A percentile compares a stretch with the other conserved stretches of the same genome.
Evolutionary conservation across 164 flowering plant species (phyloP).

Genomic region (Umbilicus rupestris): DNA sequence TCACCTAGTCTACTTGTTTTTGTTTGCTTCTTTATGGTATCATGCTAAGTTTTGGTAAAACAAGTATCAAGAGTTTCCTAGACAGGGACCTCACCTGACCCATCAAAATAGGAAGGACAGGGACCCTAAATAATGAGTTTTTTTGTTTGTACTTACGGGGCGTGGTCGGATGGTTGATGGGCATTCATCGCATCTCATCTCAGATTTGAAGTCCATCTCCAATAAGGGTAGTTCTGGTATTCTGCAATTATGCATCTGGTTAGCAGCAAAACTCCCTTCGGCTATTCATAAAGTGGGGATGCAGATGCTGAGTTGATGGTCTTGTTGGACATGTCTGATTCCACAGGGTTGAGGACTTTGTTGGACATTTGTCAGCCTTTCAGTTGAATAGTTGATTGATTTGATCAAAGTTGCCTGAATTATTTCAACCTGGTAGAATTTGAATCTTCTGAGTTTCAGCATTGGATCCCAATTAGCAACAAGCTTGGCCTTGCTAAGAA

Average conservation of each 20-base stretch:
- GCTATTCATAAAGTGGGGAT: neutral
- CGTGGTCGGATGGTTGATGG: neutral
- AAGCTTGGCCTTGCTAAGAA: neutral
- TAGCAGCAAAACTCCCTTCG: neutral
- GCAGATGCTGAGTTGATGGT: conserved; percentile 6
- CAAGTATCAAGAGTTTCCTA: neutral
- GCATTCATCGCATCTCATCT: no score
- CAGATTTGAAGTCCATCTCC: no score
- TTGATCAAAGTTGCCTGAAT: conserved; percentile 3
- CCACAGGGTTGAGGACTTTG: conserved; percentile 3
- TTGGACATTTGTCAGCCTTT: conserved; percentile 7
- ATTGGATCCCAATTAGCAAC: neutral
- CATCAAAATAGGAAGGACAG: neutral
- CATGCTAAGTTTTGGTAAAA: neutral
- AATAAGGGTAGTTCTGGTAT: no score
- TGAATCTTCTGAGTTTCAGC: no score
- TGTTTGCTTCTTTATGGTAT: conserved; percentile 8
- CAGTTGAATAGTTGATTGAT: conserved; percentile 3
- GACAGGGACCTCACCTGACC: neutral
- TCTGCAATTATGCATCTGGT: neutral
- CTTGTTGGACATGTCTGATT: conserved; percentile 2
- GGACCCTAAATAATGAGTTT: no score
- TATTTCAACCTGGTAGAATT: neutral
- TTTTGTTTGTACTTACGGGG: no score
- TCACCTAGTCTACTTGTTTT: conserved; percentile 3